phyloP scores from a whole-genome alignment of 257 asterid species.

The Capsicum chinense region DNA sequence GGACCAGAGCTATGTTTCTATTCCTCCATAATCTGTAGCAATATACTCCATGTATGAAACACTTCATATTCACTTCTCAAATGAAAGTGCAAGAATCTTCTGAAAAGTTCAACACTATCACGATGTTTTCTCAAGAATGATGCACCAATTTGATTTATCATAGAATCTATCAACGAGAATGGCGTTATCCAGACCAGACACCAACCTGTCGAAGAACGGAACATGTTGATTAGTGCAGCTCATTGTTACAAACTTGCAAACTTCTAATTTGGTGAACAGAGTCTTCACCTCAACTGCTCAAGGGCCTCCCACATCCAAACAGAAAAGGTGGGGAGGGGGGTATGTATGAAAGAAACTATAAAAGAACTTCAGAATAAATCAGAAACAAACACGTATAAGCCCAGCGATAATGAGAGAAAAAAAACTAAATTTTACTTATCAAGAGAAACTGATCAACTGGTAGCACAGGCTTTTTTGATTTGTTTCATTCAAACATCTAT shows the following conservation, averaged over 20 bases:
- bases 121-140: slow-evolving; percentile 83
- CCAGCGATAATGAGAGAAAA: neutral
- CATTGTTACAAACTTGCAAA: slow-evolving; percentile 14
- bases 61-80: neutral
- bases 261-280: slow-evolving; percentile 2
- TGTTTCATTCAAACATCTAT: neutral
- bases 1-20: neutral
- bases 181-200: slow-evolving; percentile 64
- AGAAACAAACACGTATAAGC: neutral
- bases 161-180: slow-evolving; percentile 75
- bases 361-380: neutral
- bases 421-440: neutral
- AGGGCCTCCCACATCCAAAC: neutral
- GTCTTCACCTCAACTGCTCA: neutral
- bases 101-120: slow-evolving; percentile 30
- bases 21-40: neutral
- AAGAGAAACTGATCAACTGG: slow-evolving; percentile 18
- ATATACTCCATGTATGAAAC: neutral
- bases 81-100: slow-evolving; percentile 18
- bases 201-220: slow-evolving; percentile 58
- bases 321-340: neutral
- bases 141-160: slow-evolving; percentile 96
- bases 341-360: neutral
- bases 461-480: neutral
- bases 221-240: slow-evolving; percentile 5